Evolutionary conservation across 2,329 filamentous ascomycete species (phyloP), one percentile per base, ranked within the genome.

Genomic region (Aureobasidium lini): DNA sequence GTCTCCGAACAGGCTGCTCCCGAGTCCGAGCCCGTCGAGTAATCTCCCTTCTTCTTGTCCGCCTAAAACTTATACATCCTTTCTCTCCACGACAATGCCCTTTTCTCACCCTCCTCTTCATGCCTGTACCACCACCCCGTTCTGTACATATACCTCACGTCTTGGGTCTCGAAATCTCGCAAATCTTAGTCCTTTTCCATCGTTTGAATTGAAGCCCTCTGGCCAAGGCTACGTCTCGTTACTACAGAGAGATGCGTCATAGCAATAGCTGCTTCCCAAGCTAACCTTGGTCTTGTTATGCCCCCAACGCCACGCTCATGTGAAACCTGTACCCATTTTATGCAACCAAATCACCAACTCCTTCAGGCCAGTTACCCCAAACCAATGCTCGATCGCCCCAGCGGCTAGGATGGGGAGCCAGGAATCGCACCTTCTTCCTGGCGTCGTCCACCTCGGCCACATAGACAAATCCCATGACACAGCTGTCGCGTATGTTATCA

Each of bases 381-480:
- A 97, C 79, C 67, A 97, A 77, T 5, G 93, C 91, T 68, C 86
- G 81, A 64, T 88, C 84, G 0, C 90, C 90, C 61, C 96, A 79
- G 61, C 88, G 81, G 2, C 91, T 91, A 56, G 88, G 89, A 62
- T 96, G 85, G 1, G 94, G 94, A 16, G 89, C 86, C 61, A 99
- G 76, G 18, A 97, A 79, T 68, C 89, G 88, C 34, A 96, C 79
- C 71, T 89, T 88, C 65, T 85, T 85, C 72, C 88, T 88, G 66
- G 88, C 86, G 69, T 90, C 88, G 68, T 99, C 92, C 4, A 97
- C 90, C 62, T 96, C 90, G 0, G 90, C 87, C 15, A 97, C 88
- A 68, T 96, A 96, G 32, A 96, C 82, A 69, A 95, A 99, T 0
- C 94, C 94, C 81, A 95, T 88, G 32, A 97, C 86, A 59, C 87